Evolutionary conservation across 306 rosid genomes (phyloP), one percentile per base, ranked within the genome.

Genomic region (Amphicarpaea edgeworthii): DNA sequence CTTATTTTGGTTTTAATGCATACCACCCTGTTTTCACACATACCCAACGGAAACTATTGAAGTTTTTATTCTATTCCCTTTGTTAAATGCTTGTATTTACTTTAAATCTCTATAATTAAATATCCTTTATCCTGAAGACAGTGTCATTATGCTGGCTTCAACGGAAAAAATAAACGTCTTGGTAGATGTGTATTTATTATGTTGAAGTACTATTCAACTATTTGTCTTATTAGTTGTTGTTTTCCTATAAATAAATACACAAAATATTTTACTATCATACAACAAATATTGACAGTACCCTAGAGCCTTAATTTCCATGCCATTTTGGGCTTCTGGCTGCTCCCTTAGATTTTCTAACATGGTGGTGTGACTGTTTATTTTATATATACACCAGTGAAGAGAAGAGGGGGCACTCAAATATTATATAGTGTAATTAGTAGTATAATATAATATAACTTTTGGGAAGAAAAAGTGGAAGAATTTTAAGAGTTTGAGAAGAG

Each of bases 251-350:
- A n/a, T n/a, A n/a, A 40, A 74, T 28, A 47, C 28, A 37, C 42
- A n/a, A n/a, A n/a, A 42, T 1, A 37, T 41, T 16, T 40, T 6
- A 54, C 28, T n/a, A 51, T 17, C 34, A 28, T 28, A 42, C 50
- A 49, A 20, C 26, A 14, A n/a, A 68, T 5, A 16, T 16, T 16
- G 9, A 8, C 5, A 21, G 74, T 21, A 53, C 77, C 75, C 77
- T 84, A 69, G 86, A 79, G 85, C 80, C n/a, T n/a, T n/a, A n/a
- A n/a, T 46, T 19, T 51, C 17, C 60, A 81, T 47, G 76, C 62
- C 59, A 34, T 69, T 61, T 14, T 30, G 15, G 24, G 69, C 26
- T 38, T 8, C 16, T 34, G 7, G 40, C 45, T 65, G 55, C 43
- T 19, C 45, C 26, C 77, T 75, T 28, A 67, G 68, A 70, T 43